Evolutionary conservation across 352 stramenopile genomes (phyloP), one percentile per base, ranked within the genome.

Genomic region (Globisporangium nagaii): DNA sequence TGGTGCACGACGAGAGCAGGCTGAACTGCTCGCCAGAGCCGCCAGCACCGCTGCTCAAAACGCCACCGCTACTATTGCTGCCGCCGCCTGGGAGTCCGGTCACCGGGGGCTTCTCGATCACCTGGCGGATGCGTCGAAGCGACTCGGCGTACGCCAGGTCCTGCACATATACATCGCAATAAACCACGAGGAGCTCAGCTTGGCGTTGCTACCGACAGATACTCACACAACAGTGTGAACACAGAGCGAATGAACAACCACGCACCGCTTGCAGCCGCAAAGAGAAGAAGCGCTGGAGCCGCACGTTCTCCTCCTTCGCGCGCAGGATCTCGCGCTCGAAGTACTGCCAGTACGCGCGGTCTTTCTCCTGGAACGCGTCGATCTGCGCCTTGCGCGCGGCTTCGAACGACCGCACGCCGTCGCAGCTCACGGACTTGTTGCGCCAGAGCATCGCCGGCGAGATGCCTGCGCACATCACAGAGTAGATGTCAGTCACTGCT

Each of bases 81-180:
- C 4, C n/a, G 11, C 24, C 15, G 19, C 11, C 8, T 1, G 53
- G 30, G 3, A 48, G 36, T 5, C 35, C 34, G 5, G 8, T 43
- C 13, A 31, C 15, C 22, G 46, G 34, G 0, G 76, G 65, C 8
- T 63, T 44, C 39, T 93, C 82, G 10, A 93, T 50, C 10, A 61
- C 70, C 36, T 72, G 60, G 12, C 82, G 79, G 45, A 88, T 83
- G 40, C 84, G 74, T 22, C 65, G 66, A 42, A 93, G 55, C 11
- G 79, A 71, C 20, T 93, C 82, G 31, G 82, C 82, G 51, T 93
- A 93, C 30, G 73, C 75, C 25, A 90, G 51, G 59, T 93, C 79
- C 69, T 79, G 47, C 19, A 37, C 12, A 51, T 27, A 35, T n/a
- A n/a, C 24, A 32, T 35, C 15, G 34, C 25, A 35, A 20, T 24